phyloP scores from a whole-genome alignment of 2,329 filamentous ascomycete species.

The Aspergillus spinulosporus region DNA sequence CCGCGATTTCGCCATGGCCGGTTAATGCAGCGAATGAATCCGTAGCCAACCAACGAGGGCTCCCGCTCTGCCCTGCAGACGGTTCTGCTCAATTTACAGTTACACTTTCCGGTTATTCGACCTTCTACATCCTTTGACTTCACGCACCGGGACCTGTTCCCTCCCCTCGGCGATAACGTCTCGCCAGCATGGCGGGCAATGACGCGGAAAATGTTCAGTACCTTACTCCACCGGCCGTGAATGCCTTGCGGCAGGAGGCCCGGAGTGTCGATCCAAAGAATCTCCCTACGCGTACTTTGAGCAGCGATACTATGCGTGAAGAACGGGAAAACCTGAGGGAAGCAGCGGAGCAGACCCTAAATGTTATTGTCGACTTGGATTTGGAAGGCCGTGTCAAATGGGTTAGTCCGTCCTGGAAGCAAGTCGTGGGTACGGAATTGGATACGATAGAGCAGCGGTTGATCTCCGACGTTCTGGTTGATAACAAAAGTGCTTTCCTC shows the following conservation, averaged over 20 bases:
- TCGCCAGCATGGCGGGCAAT: constrained; percentile 46
- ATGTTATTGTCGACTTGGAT: constrained; percentile 92
- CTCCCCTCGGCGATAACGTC: constrained; percentile 18
- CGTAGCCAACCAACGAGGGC: constrained; percentile 42
- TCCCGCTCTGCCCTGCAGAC: constrained; percentile 48
- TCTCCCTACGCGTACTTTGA: constrained; percentile 62
- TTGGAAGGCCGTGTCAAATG: constrained; percentile 88
- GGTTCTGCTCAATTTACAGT: constrained; percentile 34
- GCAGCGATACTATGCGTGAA: constrained; percentile 85
- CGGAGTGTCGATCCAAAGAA: constrained; percentile 38
- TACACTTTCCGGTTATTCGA: constrained; percentile 9
- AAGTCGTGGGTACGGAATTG: constrained; percentile 79
- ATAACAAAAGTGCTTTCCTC: constrained; percentile 76
- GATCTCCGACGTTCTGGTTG: constrained; percentile 78
- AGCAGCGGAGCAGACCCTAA: constrained; percentile 93
- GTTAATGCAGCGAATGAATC: constrained; percentile 44
- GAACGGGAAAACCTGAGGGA: constrained; percentile 92
- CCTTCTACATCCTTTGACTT: constrained; percentile 10
- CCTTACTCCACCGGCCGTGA: constrained; percentile 47
- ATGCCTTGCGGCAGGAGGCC: constrained; percentile 47
- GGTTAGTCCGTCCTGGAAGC: constrained; percentile 94
- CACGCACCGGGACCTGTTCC: constrained; percentile 11
- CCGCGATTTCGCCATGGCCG: constrained; percentile 37
- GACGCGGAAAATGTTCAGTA: constrained; percentile 39
- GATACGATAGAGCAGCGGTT: constrained; percentile 72